Evolutionary conservation across 352 stramenopile genomes (phyloP).

Genomic region (Achlya hypogyna): DNA sequence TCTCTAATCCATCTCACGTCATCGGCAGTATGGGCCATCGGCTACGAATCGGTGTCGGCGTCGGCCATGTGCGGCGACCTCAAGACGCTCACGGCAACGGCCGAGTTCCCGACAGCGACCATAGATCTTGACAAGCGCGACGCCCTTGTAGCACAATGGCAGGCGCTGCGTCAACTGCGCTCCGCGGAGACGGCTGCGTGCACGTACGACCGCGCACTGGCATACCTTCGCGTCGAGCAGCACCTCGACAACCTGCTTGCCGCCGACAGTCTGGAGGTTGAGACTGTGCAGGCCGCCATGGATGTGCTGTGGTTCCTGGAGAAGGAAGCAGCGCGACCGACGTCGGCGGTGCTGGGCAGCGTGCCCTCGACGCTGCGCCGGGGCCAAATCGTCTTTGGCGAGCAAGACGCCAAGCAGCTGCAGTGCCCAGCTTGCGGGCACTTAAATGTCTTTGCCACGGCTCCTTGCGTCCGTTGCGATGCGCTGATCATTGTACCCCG

Average conservation of each 20-base stretch:
- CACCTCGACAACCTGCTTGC: conserved; percentile 64
- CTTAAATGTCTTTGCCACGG: conserved; percentile 49
- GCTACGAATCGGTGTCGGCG: conserved; percentile 7
- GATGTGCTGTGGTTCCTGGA: conserved; percentile 83
- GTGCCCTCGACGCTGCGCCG: conserved; percentile 70
- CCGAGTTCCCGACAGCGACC: conserved; percentile 13
- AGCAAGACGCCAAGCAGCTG: conserved; percentile 21
- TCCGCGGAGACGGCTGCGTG: conserved; percentile 70
- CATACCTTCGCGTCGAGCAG: conserved; percentile 77
- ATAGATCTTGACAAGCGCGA: not conserved
- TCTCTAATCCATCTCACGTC: not conserved
- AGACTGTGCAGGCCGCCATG: conserved; percentile 72
- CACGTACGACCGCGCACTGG: conserved; percentile 66
- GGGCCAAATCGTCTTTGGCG: conserved; percentile 66
- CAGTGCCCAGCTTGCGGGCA: conserved; percentile 70
- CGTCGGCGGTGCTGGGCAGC: conserved; percentile 52
- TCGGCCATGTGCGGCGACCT: conserved; percentile 13
- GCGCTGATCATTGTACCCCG: conserved; percentile 68
- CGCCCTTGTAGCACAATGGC: conserved; percentile 29
- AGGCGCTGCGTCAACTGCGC: conserved; percentile 62
- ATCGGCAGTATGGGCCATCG: conserved; percentile 9
- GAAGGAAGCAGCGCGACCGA: conserved; percentile 69
- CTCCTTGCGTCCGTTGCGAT: conserved; percentile 57
- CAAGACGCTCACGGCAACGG: conserved; percentile 9
- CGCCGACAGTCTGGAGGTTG: conserved; percentile 33